These are phyloP conservation scores for Sporothrix phasma DNA, from an alignment of 2,329 filamentous ascomycete genomes.

Conservation along the genomic window DNA sequence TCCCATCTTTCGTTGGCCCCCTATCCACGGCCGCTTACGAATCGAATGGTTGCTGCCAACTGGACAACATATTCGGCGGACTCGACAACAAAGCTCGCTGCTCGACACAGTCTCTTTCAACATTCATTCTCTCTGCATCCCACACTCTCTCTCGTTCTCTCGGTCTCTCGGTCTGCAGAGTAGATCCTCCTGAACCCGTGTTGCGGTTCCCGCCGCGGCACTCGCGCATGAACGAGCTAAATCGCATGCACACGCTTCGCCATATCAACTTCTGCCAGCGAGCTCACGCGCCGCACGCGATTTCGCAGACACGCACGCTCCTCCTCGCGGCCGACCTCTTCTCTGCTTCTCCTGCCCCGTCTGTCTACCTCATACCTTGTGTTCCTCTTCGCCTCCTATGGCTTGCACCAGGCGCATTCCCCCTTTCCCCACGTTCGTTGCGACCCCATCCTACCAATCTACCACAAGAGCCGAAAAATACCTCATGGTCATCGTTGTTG, in stretches of 20 bases:
- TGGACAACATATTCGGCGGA: background rate
- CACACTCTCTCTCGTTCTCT: too few species aligned
- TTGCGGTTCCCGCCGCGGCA: slow-evolving; percentile 9
- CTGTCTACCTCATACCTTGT: background rate
- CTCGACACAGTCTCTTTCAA: background rate
- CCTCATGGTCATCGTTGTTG: background rate
- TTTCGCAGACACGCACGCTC: background rate
- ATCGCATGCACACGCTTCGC: background rate
- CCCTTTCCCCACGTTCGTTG: background rate
- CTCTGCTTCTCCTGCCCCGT: background rate
- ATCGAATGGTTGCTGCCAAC: background rate
- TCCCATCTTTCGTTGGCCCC: background rate
- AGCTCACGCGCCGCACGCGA: background rate
- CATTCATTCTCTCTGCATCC: background rate
- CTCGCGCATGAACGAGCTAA: background rate
- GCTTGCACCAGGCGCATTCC: background rate
- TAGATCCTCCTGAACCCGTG: background rate
- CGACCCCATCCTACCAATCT: background rate
- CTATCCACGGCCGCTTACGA: background rate
- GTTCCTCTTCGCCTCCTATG: background rate
- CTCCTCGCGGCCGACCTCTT: background rate
- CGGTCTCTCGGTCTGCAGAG: too few species aligned
- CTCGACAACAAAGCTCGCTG: background rate
- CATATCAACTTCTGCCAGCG: background rate
- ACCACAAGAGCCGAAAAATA: background rate